Evolutionary conservation across 768 basidiomycete species (phyloP).

Genomic region (Podaxis rugospora): DNA sequence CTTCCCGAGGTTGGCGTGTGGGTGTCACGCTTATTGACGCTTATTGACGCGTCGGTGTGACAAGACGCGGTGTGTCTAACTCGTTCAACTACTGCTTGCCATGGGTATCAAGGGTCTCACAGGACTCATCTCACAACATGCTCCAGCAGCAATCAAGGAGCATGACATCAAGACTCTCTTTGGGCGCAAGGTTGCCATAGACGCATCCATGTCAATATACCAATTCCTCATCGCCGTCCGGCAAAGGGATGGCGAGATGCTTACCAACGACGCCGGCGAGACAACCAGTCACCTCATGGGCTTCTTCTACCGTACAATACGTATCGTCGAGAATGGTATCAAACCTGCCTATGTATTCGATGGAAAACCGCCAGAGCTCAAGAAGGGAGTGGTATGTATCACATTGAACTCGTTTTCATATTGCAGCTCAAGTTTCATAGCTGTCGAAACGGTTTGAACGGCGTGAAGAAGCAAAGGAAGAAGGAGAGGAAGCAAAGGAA

Average conservation of each 20-base stretch:
- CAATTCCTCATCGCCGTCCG: slow-evolving; percentile 98
- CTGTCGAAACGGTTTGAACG: slow-evolving; percentile 93
- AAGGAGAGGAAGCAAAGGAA: slow-evolving; percentile 95
- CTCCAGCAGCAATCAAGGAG: slow-evolving; percentile 83
- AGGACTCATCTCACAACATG: slow-evolving; percentile 82
- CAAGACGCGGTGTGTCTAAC: not conserved
- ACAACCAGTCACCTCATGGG: slow-evolving; percentile 99
- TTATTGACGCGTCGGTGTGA: not conserved
- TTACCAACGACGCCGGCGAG: slow-evolving; percentile 97
- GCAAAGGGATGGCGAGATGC: slow-evolving; percentile 92
- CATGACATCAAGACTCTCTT: slow-evolving; percentile 97
- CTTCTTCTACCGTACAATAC: slow-evolving; percentile 94
- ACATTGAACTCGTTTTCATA: not conserved
- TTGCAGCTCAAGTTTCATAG: slow-evolving; percentile 35
- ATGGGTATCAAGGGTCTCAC: slow-evolving; percentile 99
- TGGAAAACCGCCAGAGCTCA: slow-evolving; percentile 96
- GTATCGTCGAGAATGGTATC: slow-evolving; percentile 98
- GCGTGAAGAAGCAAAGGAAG: slow-evolving; percentile 91
- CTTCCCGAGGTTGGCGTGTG: not conserved
- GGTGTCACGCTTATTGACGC: not conserved
- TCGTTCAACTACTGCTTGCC: slow-evolving; percentile 2
- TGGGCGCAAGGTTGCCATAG: slow-evolving; percentile 96
- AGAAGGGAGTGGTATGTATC: slow-evolving; percentile 86
- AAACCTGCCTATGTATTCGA: slow-evolving; percentile 99
- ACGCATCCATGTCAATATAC: slow-evolving; percentile 97